Base-by-base conservation (phyloP, 306 rosid genomes). In the Boehmeria nivea region DNA sequence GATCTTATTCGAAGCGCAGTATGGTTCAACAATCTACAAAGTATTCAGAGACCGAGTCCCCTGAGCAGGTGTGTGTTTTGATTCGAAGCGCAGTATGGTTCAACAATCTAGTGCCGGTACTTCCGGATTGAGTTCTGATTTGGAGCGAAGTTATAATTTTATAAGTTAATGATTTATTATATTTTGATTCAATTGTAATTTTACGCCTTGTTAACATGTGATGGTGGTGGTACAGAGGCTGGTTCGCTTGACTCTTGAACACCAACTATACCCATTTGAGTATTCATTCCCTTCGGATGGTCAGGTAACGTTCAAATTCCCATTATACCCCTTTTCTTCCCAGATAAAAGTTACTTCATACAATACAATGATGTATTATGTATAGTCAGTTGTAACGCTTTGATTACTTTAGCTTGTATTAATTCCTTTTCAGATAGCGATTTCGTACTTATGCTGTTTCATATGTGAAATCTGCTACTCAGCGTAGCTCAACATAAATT, bases 1-100 rank as follows among this genome's bases (percentile, higher is more conserved):
- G 72, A 9, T 74, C 73, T 63, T 68, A 68, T 68, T 72, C 74
- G 17, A 87, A 84, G 57, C 82, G 79, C 20, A 61, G 63, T 38
- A 33, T 51, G 0, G 60, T 76, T 58, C 75, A 65, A 59, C 60
- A 68, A 52, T 43, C 80, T 19, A 57, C 66, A 38, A 70, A 63
- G 20, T 63, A 77, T 54, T 33, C 72, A 0, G 80, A 60, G n/a
- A 53, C 67, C 33, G 83, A 74, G 59, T 65, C 83, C 31, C 80
- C 83, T 6, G 85, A 80, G 80, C 91, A 80, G 91, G 98, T 84
- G n/a, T n/a, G n/a, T n/a, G n/a, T n/a, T n/a, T n/a, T n/a, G n/a
- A n/a, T n/a, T n/a, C n/a, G n/a, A n/a, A n/a, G n/a, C n/a, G n/a
- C n/a, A n/a, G n/a, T n/a, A n/a, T n/a, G n/a, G n/a, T n/a, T n/a